Base-by-base conservation (phyloP, 2,329 filamentous ascomycete genomes). In the Sarocladium oryzae region DNA sequence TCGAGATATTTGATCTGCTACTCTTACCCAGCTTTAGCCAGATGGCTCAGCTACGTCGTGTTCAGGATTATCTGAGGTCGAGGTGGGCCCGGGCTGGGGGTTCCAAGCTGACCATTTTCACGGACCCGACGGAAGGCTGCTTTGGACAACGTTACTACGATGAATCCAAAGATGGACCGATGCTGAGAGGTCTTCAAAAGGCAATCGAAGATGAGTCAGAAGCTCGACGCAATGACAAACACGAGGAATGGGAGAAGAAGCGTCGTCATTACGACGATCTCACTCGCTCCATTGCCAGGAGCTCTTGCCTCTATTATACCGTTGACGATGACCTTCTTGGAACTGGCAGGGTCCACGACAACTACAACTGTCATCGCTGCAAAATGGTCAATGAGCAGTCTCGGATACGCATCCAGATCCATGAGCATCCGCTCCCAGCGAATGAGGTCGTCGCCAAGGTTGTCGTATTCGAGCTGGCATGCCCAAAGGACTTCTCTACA, bases 1-100 rank as follows among this genome's bases (percentile, higher is more conserved):
- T 75, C 0, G 66, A 74, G 2, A 58, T 77, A 0, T 63, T 88
- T 1, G 73, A 86, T 57, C 66, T 73, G 2, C 65, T 88, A 0
- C 76, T 81, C 2, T 18, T 3, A 18, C 7, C 37, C 8, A 24
- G 37, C 16, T 41, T 56, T 87, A 0, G 63, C 74, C 0, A 82
- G 9, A 75, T 87, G 72, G 24, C 58, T 0, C 72, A 78, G 0
- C 67, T 86, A 0, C 66, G 70, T 0, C 2, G 16, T 4, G 55
- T 62, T 2, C 57, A 64, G 26, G 20, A 32, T 38, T 54, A 61
- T 20, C 15, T 41, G 37, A 10, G 18, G 8, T 41, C 18, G 18
- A 41, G 37, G 18, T 23, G 37, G 20, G 13, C 8, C 7, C 7
- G 23, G 4, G 37, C 37, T 9, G 7, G 18, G 10, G 10, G 4